Evolutionary conservation across 202 grass and related monocot genomes (phyloP).

Genomic region (Alloteropsis angusta): DNA sequence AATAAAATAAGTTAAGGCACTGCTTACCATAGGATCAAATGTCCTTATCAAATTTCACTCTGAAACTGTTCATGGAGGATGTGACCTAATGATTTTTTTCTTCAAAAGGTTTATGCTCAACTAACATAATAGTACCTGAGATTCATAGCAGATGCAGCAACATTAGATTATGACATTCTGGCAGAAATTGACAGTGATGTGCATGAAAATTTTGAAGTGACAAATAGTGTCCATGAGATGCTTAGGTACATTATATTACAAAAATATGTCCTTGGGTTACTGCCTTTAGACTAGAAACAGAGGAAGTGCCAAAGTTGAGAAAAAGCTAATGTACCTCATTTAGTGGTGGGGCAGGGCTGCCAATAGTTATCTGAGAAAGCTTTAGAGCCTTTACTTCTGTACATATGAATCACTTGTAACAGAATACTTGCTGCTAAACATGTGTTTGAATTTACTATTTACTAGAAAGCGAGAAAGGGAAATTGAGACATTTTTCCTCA

Average conservation of each 20-base stretch:
- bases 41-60: conserved; percentile 24
- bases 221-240: not conserved
- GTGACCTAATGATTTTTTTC: conserved; percentile 15
- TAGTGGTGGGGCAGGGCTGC: conserved; percentile 11
- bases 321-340: not conserved
- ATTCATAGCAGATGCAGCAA: conserved; percentile 31
- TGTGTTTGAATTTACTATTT: not conserved
- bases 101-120: conserved; percentile 31
- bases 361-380: conserved; percentile 13
- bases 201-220: not conserved
- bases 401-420: not conserved
- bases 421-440: no score
- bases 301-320: not conserved
- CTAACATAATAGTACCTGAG: conserved; percentile 26
- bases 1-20: conserved; percentile 27
- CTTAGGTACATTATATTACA: not conserved
- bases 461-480: not conserved
- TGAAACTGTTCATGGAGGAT: conserved; percentile 29
- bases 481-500: not conserved
- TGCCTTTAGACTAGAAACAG: conserved; percentile 15
- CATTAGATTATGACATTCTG: conserved; percentile 25
- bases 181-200: conserved; percentile 30
- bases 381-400: conserved; percentile 3
- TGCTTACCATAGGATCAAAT: conserved; percentile 21
- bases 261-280: not conserved